Percentiles rank a stretch among this genome's conserved stretches.
Conservation (phyloP, 257 asterid genomes). For the Scutellaria galericulata region DNA sequence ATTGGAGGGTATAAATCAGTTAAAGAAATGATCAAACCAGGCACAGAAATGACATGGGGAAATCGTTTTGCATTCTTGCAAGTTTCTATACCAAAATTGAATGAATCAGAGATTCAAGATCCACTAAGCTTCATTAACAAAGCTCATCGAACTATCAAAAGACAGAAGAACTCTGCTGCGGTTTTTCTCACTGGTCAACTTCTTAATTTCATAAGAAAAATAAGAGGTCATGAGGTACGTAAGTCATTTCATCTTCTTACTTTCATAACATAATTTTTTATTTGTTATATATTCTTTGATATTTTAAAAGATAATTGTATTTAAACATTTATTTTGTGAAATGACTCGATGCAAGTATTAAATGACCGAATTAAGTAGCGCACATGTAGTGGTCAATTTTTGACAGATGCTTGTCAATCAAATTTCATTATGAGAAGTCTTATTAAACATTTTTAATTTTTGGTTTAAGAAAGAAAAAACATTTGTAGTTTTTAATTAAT, state of each 20-base stretch:
- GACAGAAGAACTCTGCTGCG: conserved; percentile 59
- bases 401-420: too few species aligned
- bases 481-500: too few species aligned
- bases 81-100: conserved; percentile 52
- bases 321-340: too few species aligned
- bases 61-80: conserved; percentile 68
- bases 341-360: too few species aligned
- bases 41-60: conserved; percentile 68
- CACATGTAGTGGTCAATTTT: too few species aligned
- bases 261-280: background rate
- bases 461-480: too few species aligned
- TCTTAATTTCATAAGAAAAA: conserved; percentile 46
- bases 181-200: conserved; percentile 53
- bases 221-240: conserved; percentile 71
- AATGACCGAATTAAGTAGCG: too few species aligned
- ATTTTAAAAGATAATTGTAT: too few species aligned
- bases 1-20: conserved; percentile 67
- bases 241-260: background rate
- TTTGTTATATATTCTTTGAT: too few species aligned
- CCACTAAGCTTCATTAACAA: conserved; percentile 53
- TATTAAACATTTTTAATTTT: too few species aligned
- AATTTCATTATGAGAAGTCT: too few species aligned
- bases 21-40: conserved; percentile 63
- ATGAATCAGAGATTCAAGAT: conserved; percentile 10
- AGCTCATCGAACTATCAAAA: conserved; percentile 52